Evolutionary conservation across 257 asterid species (phyloP), one percentile per base, ranked within the genome.

Genomic region (Solanum virginianum): DNA sequence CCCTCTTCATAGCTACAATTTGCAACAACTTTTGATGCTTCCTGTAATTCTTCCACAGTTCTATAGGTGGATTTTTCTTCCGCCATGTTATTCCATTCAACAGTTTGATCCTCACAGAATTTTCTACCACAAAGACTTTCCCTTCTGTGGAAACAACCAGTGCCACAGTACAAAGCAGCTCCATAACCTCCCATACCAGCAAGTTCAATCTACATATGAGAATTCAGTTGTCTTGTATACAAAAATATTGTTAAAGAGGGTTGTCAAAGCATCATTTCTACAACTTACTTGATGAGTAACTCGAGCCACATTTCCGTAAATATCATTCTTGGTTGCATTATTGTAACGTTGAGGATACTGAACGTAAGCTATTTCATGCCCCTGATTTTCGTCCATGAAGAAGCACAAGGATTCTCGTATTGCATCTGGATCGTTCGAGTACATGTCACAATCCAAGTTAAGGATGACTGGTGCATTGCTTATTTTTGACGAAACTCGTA

Each of bases 391-490:
- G 26, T 94, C 99, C 90, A 95, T 82, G 82, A 94, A 93, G 90
- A 96, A 95, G 90, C 99, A 95, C 39, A 94, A 6, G 22, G 97
- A 91, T 59, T 94, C 97, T 6, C 83, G 80, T 57, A 94, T 18
- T 84, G 95, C 86, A 86, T 92, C 91, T 8, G 98, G 91, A 88
- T 96, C 94, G 14, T 94, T 95, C 2, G 94, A 89, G 86, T 94
- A 95, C 99, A 95, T 96, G 82, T 96, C 99, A 69, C 99, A 96
- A 87, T 96, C 99, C 80, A 96, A 85, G 47, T 93, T 93, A 72
- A 94, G 97, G 59, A 95, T 93, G 88, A 94, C 85, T 1, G 98
- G 97, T 2, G 94, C 98, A 68, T 96, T 95, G 87, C 93, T 96
- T 89, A 96, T 91, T 72, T 81, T 90, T 43, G 94, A 87, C 4